Percentiles rank a stretch among this genome's conserved stretches.
phyloP scores from a whole-genome alignment of 441 rosid genomes.

The Brassica hybrid region DNA sequence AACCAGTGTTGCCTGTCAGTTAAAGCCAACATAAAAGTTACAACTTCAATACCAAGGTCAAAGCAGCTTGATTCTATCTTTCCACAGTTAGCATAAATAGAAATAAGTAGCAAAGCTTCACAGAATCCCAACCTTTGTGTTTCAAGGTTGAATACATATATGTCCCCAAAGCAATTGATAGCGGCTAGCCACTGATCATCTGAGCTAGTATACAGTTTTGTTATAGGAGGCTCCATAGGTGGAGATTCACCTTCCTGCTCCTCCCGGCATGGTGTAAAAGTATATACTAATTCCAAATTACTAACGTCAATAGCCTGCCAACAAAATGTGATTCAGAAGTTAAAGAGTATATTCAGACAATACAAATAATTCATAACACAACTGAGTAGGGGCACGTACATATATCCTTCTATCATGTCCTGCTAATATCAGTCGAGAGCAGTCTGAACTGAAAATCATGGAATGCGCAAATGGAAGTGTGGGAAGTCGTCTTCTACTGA shows the following conservation, averaged over 20 bases:
- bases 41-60: not conserved
- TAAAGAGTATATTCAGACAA: conserved; percentile 4
- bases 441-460: conserved; percentile 84
- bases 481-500: conserved; percentile 72
- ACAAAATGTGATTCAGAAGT: conserved; percentile 5
- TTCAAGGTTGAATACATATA: conserved; percentile 81
- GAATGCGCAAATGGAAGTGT: conserved; percentile 77
- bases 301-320: conserved; percentile 71
- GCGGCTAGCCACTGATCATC: conserved; percentile 97
- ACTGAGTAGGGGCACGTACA: conserved; percentile 52
- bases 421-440: conserved; percentile 71
- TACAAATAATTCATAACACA: conserved; percentile 5
- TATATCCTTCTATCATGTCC: conserved; percentile 85
- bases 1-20: conserved; percentile 93
- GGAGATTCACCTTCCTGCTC: conserved; percentile 53
- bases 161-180: conserved; percentile 89
- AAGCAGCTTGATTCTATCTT: not conserved
- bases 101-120: not conserved
- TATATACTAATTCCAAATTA: conserved; percentile 61
- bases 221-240: conserved; percentile 80
- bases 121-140: conserved; percentile 62
- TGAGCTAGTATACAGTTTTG: conserved; percentile 80
- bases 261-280: conserved; percentile 64
- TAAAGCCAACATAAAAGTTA: not conserved
- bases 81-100: not conserved